These are phyloP conservation scores for Camelina sativa DNA, from an alignment of 345 rosid species.

Conservation along the genomic window DNA sequence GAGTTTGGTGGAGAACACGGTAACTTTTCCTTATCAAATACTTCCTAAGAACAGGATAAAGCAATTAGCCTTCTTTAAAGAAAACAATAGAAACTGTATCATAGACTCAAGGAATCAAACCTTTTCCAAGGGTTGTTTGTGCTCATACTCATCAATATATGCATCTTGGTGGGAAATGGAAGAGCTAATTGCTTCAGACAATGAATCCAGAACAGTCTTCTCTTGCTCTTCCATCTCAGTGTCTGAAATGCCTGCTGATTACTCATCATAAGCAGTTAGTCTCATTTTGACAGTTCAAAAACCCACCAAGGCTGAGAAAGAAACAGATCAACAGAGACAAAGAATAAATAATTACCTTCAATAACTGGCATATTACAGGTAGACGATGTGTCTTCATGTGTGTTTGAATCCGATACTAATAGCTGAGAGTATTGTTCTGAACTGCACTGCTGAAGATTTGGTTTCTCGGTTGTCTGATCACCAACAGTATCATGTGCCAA, in stretches of 20 bases:
- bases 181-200: conserved; percentile 44
- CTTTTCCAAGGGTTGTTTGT: conserved; percentile 44
- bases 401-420: conserved; percentile 40
- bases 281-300: neutral
- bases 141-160: conserved; percentile 35
- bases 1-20: conserved; percentile 57
- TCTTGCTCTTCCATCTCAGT: conserved; percentile 47
- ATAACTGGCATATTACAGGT: conserved; percentile 35
- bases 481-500: neutral
- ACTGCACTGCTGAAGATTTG: conserved; percentile 42
- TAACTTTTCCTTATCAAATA: conserved; percentile 42
- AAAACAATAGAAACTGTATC: neutral
- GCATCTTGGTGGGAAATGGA: conserved; percentile 37
- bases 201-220: conserved; percentile 31
- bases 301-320: conserved; percentile 4
- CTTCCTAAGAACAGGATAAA: too few species aligned
- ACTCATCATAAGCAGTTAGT: conserved; percentile 20
- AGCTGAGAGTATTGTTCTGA: conserved; percentile 42
- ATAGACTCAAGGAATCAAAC: conserved; percentile 43
- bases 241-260: conserved; percentile 47
- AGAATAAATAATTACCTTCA: conserved; percentile 53
- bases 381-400: conserved; percentile 43
- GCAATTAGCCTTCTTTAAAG: too few species aligned
- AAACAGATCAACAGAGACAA: conserved; percentile 23
- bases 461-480: conserved; percentile 31